Evolutionary conservation across 805 yeast species (phyloP).

Genomic region (Metschnikowia bowlesiae): DNA sequence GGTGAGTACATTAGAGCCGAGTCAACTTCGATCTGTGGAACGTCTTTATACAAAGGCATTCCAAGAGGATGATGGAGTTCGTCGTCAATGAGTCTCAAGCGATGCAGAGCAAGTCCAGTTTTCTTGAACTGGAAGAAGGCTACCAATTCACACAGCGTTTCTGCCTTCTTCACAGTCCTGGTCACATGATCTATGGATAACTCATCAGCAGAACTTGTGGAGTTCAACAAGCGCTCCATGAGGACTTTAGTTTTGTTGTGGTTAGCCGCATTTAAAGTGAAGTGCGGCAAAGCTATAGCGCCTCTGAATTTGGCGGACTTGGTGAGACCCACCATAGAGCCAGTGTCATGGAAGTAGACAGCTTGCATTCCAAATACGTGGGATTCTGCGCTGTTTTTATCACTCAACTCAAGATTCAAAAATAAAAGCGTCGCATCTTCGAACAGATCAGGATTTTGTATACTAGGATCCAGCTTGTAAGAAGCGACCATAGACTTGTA

Average conservation of each 20-base stretch:
- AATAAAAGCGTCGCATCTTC: slow-evolving; percentile 35
- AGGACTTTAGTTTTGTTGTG: slow-evolving; percentile 46
- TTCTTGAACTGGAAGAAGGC: slow-evolving; percentile 64
- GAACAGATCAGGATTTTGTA: slow-evolving; percentile 10
- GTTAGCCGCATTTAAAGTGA: slow-evolving; percentile 37
- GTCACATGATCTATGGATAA: slow-evolving; percentile 37
- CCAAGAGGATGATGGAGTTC: slow-evolving; percentile 77
- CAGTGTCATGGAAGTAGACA: slow-evolving; percentile 61
- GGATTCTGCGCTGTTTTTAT: slow-evolving; percentile 44
- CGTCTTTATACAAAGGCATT: slow-evolving; percentile 51
- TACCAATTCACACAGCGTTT: slow-evolving; percentile 63
- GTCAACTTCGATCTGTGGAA: slow-evolving; percentile 55
- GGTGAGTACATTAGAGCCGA: slow-evolving; percentile 75
- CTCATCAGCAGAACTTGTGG: slow-evolving; percentile 37
- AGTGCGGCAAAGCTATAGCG: slow-evolving; percentile 56
- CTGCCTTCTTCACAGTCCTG: slow-evolving; percentile 26
- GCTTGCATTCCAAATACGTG: slow-evolving; percentile 54
- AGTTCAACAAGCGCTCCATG: slow-evolving; percentile 41
- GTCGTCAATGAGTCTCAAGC: slow-evolving; percentile 60
- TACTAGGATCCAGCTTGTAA: slow-evolving; percentile 17
- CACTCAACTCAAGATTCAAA: slow-evolving; percentile 30
- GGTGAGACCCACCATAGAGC: slow-evolving; percentile 56
- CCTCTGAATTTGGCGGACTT: slow-evolving; percentile 64
- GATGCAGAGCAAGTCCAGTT: slow-evolving; percentile 48
- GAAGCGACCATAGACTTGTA: slow-evolving; percentile 22